phyloP scores from a whole-genome alignment of 129 eudicot genomes.

The Dittrichia graveolens region DNA sequence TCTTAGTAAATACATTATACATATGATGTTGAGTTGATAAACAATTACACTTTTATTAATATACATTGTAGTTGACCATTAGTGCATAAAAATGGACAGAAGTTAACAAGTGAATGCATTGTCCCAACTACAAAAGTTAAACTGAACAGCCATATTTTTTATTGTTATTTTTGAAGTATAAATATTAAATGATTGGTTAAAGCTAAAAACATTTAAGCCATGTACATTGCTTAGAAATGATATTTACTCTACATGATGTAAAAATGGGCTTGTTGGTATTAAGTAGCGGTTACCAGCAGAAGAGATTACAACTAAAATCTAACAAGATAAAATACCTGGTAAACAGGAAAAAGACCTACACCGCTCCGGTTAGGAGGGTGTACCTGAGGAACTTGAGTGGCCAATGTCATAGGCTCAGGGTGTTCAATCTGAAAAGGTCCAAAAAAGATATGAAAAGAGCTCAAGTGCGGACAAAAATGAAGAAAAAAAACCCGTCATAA shows the following conservation, averaged over 20 bases:
- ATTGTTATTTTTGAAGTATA: too few species aligned
- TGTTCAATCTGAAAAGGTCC: conserved; percentile 26
- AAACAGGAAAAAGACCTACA: conserved; percentile 39
- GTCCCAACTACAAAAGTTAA: too few species aligned
- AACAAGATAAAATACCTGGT: conserved; percentile 45
- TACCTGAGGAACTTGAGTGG: conserved; percentile 35
- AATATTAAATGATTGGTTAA: too few species aligned
- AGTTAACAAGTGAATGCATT: too few species aligned
- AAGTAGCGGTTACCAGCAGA: too few species aligned
- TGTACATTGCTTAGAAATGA: too few species aligned
- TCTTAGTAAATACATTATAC: background rate
- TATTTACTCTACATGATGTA: too few species aligned
- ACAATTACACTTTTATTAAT: background rate
- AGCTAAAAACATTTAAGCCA: too few species aligned
- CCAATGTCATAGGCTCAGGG: conserved; percentile 27
- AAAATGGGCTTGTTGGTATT: too few species aligned
- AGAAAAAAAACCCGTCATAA: background rate
- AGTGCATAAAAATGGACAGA: background rate
- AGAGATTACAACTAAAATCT: background rate
- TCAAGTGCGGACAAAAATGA: background rate
- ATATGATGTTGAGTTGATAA: background rate
- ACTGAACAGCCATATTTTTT: too few species aligned
- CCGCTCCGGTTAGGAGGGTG: conserved; percentile 41
- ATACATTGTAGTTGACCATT: conserved; percentile 5
- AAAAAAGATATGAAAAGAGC: background rate